Conservation (phyloP, 768 basidiomycete species). For the Pholiota molesta region DNA sequence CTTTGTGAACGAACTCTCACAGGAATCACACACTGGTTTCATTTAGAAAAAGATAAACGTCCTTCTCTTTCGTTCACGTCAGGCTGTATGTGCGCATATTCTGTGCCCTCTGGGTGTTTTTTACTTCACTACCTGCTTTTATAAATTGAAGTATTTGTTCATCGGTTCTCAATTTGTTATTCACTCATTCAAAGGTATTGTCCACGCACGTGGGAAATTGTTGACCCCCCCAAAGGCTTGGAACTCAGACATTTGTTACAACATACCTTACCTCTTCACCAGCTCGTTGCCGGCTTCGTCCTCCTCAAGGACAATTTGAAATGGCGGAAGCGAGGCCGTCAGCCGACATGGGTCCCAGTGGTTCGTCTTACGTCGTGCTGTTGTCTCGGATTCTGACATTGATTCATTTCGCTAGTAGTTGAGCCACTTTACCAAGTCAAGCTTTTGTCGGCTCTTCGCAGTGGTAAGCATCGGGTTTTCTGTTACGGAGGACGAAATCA, state of each 20-base stretch:
- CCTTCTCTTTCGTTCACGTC: background rate
- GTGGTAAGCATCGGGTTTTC: slow-evolving; percentile 40
- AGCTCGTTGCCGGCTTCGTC: background rate
- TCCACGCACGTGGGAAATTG: background rate
- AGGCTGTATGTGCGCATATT: background rate
- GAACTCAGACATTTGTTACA: background rate
- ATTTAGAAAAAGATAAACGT: too few species aligned
- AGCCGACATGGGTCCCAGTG: background rate
- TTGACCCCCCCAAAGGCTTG: background rate
- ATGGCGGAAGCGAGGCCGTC: slow-evolving; percentile 7
- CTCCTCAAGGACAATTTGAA: background rate
- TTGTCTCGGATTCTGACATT: background rate
- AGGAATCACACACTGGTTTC: too few species aligned
- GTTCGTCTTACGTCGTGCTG: background rate
- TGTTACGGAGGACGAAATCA: background rate
- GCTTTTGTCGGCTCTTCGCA: slow-evolving; percentile 62
- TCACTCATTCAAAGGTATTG: background rate
- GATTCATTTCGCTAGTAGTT: slow-evolving; percentile 7
- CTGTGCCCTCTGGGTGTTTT: background rate
- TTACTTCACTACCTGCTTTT: too few species aligned
- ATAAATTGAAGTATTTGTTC: too few species aligned
- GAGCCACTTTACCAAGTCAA: slow-evolving; percentile 68
- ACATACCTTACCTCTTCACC: background rate
- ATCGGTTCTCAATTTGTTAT: background rate
- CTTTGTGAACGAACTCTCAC: too few species aligned